Evolutionary conservation across 1,284 basidiomycete genomes (phyloP), one percentile per base, ranked within the genome.

Genomic region (Schizophyllum amplum): DNA sequence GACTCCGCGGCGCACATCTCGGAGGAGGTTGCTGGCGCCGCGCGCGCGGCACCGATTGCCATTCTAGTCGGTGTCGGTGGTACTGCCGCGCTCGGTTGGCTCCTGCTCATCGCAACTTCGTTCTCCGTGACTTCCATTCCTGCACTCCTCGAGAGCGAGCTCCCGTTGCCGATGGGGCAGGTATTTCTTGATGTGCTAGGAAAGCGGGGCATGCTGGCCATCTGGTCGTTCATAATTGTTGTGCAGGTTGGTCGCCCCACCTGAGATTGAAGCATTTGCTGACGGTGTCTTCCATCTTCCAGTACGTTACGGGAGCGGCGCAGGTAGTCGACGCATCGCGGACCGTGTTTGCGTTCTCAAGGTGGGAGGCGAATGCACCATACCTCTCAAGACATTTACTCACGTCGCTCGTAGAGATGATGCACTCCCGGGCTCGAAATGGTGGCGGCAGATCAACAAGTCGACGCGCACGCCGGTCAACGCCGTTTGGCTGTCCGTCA

Each of bases 1-100:
- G 87, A 90, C 64, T 86, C 86, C 24, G 86, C 87, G 2, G 86
- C 85, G n/a, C 87, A 90, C 64, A 84, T 90, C 52, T 79, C 84
- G 11, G 87, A 90, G 70, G 88, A 90, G 68, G 81, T 83, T 0
- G 71, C 84, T 4, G 82, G 83, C 47, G 87, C 87, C 3, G 77
- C 80, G 11, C 73, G 75, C 54, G 82, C 83, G 20, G 86, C 88
- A 1, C 90, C 90, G 1, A 80, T 89, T 54, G 90, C 90, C 1
- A 92, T 93, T 64, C 74, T 90, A 24, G 71, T 82, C 27, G 81
- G 82, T 26, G 84, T 86, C 15, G 75, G 73, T n/a, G 77, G 72
- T 6, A 86, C 84, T 2, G 77, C 81, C 26, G 69, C 74, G 47
- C 67, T 88, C 3, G 87, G 86, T 42, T 88, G 84, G 84, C 63